Evolutionary conservation across 495 filamentous ascomycete genomes (phyloP).

Genomic region (Margaritispora aquatica): DNA sequence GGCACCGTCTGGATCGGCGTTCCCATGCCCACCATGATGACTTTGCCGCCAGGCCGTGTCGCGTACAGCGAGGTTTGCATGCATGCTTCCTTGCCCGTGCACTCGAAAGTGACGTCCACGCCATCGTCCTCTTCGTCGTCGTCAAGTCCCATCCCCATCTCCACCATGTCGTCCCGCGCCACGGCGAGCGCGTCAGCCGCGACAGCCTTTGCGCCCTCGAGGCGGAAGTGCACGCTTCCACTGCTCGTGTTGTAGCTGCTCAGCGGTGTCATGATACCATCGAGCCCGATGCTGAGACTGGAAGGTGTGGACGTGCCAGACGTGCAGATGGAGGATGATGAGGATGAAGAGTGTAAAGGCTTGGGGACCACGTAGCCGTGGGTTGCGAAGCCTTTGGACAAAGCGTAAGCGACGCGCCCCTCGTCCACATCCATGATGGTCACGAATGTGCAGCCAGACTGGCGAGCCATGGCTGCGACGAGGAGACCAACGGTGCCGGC

Average conservation of each 20-base stretch:
- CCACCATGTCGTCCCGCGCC: conserved; percentile 24
- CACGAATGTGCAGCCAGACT: conserved; percentile 60
- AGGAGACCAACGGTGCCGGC: conserved; percentile 83
- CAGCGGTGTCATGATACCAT: conserved; percentile 39
- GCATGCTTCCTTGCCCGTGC: conserved; percentile 82
- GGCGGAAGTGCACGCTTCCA: no score
- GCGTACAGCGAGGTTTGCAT: conserved; percentile 84
- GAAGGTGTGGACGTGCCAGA: conserved; percentile 25
- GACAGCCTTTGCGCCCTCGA: conserved; percentile 53
- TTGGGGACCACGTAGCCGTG: conserved; percentile 57
- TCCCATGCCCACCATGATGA: conserved; percentile 94
- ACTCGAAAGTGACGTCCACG: conserved; percentile 80
- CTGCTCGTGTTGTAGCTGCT: conserved; percentile 32
- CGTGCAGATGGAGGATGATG: conserved; percentile 29
- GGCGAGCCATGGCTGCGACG: conserved; percentile 61
- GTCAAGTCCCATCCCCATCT: no score
- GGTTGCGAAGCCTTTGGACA: conserved; percentile 64
- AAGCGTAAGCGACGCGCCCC: conserved; percentile 67
- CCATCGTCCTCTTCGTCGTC: conserved; percentile 53
- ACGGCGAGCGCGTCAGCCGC: conserved; percentile 49
- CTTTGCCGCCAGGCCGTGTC: conserved; percentile 67
- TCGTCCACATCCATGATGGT: conserved; percentile 81
- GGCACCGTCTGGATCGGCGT: conserved; percentile 82
- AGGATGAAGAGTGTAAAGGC: conserved; percentile 29
- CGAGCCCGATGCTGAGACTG: no score